Conservation (phyloP, 2,329 filamentous ascomycete species). For the Pseudogymnoascus sp. region DNA sequence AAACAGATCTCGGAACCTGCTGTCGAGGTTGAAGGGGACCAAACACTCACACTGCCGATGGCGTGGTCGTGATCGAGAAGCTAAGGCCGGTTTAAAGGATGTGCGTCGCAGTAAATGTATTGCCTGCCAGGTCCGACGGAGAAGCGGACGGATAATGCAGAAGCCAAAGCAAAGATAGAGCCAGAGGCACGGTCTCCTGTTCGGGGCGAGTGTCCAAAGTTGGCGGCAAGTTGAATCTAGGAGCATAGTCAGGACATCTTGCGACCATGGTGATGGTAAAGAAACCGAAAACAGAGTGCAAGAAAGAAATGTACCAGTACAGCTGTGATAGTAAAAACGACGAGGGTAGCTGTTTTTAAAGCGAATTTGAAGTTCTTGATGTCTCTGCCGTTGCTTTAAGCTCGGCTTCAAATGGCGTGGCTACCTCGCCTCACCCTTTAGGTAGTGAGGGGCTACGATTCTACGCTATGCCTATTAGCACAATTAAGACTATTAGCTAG, state of each 20-base stretch:
- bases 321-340: too few relatives aligned
- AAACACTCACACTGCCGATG: neutral
- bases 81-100: neutral
- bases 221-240: neutral
- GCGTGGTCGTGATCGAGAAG: neutral
- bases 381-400: too few relatives aligned
- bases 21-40: neutral
- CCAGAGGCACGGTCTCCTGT: neutral
- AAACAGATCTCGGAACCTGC: neutral
- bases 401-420: too few relatives aligned
- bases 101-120: neutral
- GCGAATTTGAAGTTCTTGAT: too few relatives aligned
- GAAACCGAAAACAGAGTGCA: too few relatives aligned
- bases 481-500: too few relatives aligned
- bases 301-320: neutral
- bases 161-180: neutral
- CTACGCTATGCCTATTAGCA: too few relatives aligned
- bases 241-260: neutral
- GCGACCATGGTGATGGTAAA: neutral
- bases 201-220: neutral
- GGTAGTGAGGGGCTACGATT: too few relatives aligned
- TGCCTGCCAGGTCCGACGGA: neutral
- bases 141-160: neutral
- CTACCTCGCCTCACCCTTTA: too few relatives aligned
- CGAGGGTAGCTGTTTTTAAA: too few relatives aligned